Evolutionary conservation across 352 stramenopile species (phyloP).

Genomic region (Phytopythium litorale): DNA sequence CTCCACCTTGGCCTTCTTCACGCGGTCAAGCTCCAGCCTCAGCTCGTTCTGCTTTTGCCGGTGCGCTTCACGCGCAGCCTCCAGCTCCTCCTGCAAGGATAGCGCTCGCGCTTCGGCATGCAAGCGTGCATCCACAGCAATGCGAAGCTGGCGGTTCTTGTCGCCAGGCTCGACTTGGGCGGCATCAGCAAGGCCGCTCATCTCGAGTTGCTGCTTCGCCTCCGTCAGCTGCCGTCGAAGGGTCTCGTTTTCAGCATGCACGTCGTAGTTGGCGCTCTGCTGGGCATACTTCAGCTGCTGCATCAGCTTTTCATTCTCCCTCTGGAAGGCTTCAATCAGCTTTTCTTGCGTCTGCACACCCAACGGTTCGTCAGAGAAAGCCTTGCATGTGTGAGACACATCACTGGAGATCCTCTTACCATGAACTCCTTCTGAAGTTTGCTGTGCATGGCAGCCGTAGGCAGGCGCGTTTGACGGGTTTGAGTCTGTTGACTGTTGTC

Average conservation of each 20-base stretch:
- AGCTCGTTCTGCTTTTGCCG: constrained; percentile 63
- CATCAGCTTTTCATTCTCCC: constrained; percentile 84
- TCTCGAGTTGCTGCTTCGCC: constrained; percentile 28
- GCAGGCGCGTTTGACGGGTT: not conserved
- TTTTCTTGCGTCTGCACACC: constrained; percentile 54
- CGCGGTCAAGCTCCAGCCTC: constrained; percentile 61
- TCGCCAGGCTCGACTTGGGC: constrained; percentile 7
- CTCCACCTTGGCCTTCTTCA: constrained; percentile 80
- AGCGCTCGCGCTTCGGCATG: constrained; percentile 50
- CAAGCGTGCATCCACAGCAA: constrained; percentile 58
- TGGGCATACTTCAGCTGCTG: constrained; percentile 64
- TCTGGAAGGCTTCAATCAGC: constrained; percentile 76
- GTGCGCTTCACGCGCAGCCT: constrained; percentile 23
- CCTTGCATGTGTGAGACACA: not conserved
- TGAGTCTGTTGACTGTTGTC: constrained; percentile 1
- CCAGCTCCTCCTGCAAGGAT: constrained; percentile 60
- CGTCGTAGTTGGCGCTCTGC: constrained; percentile 57
- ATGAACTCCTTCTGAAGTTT: constrained; percentile 58
- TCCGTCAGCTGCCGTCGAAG: constrained; percentile 44
- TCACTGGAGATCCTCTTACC: constrained; percentile 8
- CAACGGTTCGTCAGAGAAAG: not conserved
- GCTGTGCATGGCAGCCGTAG: constrained; percentile 11
- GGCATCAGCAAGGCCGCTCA: constrained; percentile 3
- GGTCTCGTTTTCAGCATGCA: constrained; percentile 74
- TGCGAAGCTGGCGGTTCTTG: constrained; percentile 39